Evolutionary conservation across 2,329 filamentous ascomycete genomes (phyloP).

Genomic region (Xylariaceae sp.): DNA sequence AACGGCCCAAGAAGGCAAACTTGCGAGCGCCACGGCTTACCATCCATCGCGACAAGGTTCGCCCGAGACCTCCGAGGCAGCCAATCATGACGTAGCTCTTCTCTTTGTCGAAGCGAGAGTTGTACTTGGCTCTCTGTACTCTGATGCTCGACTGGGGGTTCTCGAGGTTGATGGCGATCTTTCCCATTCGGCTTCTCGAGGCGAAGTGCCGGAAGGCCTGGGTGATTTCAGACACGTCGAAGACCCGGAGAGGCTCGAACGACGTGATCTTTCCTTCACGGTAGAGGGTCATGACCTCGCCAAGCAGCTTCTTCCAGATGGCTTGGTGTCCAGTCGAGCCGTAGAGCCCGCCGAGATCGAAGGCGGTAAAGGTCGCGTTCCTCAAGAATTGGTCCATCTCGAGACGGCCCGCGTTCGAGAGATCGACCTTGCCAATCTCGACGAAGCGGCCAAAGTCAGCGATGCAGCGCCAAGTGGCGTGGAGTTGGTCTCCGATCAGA

Average conservation of each 20-base stretch:
- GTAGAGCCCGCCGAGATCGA: constrained; percentile 29
- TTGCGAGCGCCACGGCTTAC: constrained; percentile 23
- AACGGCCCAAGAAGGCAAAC: constrained; percentile 29
- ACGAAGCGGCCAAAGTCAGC: constrained; percentile 35
- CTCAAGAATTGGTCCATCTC: constrained; percentile 35
- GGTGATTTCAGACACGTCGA: neutral
- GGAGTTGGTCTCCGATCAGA: constrained; percentile 6
- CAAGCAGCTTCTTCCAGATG: constrained; percentile 1
- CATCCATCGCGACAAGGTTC: constrained; percentile 24
- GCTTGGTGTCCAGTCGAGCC: neutral
- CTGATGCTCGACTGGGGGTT: neutral
- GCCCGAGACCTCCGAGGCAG: constrained; percentile 24
- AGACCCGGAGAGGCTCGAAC: constrained; percentile 3
- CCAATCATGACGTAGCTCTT: constrained; percentile 12
- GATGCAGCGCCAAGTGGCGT: constrained; percentile 29
- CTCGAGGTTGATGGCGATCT: constrained; percentile 8
- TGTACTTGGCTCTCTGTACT: neutral
- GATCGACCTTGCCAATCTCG: constrained; percentile 35
- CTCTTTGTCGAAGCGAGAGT: neutral
- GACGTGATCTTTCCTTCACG: constrained; percentile 2
- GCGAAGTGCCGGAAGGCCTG: constrained; percentile 9
- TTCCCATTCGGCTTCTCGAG: constrained; percentile 2
- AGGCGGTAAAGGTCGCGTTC: constrained; percentile 35
- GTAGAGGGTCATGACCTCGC: constrained; percentile 1
- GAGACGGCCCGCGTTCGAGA: constrained; percentile 30